Evolutionary conservation across 352 stramenopile genomes (phyloP), one percentile per base, ranked within the genome.

Genomic region (Globisporangium middletonii): DNA sequence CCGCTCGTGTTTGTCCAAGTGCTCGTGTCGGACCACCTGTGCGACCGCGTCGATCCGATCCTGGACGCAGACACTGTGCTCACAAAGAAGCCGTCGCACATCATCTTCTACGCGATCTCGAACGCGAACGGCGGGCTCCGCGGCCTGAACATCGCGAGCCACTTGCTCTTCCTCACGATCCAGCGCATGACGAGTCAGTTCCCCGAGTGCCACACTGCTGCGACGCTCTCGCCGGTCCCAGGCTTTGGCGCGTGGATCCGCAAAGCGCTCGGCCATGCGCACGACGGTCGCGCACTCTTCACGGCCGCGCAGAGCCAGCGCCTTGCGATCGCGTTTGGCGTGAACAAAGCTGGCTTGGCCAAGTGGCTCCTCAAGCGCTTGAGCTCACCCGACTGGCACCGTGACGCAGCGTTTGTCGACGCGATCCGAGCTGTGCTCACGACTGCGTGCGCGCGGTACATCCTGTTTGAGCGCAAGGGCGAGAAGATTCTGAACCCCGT

Each of bases 31-130:
- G 73, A 90, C 38, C 74, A 88, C 26, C 58, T 92, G 27, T 89
- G 77, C 51, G 68, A 65, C 55, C 75, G 75, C 27, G 82, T 94
- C 38, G 74, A 81, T 37, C 69, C 69, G 0, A 80, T 94, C 33
- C 56, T 94, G 47, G 65, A 87, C 26, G 47, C 73, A 37, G 78
- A 89, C 37, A 73, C 71, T 2, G 63, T 67, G 0, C 59, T 72
- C 13, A 60, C 78, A 28, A 55, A 52, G 23, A 72, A 71, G 4
- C 82, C 80, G 5, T 85, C 82, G 15, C 84, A 94, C 55, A 80
- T 88, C n/a, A 78, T 94, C 43, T 94, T 92, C 50, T 94, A 94
- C 53, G 86, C 84, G 18, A 87, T 94, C 15, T 92, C 80, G 2
- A 94, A 87, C 53, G 75, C 83, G 19, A 91, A 94, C 60, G 62